Conservation (phyloP, 2,329 filamentous ascomycete genomes). For the Aureobasidium sp. region DNA sequence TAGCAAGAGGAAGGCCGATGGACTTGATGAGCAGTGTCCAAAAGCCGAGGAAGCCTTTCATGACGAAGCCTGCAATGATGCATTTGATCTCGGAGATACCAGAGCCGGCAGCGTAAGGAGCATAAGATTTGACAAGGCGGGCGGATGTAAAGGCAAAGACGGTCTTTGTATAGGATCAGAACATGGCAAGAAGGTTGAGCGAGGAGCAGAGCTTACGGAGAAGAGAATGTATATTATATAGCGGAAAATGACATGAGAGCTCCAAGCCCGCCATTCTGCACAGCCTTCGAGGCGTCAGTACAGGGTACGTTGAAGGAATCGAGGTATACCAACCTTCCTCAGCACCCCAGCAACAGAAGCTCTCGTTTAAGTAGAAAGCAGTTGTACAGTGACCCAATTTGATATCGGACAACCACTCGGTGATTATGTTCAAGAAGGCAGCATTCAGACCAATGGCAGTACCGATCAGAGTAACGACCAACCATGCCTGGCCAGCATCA, state of each 20-base stretch:
- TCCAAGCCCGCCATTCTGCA: constrained; percentile 83
- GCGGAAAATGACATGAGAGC: constrained; percentile 65
- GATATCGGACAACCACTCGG: constrained; percentile 92
- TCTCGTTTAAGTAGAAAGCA: constrained; percentile 93
- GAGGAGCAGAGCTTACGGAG: constrained; percentile 46
- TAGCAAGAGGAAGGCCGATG: constrained; percentile 79
- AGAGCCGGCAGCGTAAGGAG: constrained; percentile 90
- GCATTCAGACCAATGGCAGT: constrained; percentile 90
- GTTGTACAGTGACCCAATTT: constrained; percentile 95
- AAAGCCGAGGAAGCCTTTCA: constrained; percentile 93
- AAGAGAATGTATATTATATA: constrained; percentile 84
- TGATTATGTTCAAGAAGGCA: constrained; percentile 86
- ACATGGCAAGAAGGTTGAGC: not conserved
- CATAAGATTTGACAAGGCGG: constrained; percentile 78
- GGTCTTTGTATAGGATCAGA: not conserved
- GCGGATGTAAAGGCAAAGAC: constrained; percentile 77
- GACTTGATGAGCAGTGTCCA: constrained; percentile 94
- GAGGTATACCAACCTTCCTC: constrained; percentile 53
- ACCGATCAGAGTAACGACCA: constrained; percentile 89
- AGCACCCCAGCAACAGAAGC: constrained; percentile 96
- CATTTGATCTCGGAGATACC: constrained; percentile 99
- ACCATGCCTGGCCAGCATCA: constrained; percentile 95
- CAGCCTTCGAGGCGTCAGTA: constrained; percentile 50
- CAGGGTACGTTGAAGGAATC: constrained; percentile 19
- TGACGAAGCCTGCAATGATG: constrained; percentile 97